phyloP scores from a whole-genome alignment of 2,329 filamentous ascomycete genomes.

The Verticillium klebahnii region DNA sequence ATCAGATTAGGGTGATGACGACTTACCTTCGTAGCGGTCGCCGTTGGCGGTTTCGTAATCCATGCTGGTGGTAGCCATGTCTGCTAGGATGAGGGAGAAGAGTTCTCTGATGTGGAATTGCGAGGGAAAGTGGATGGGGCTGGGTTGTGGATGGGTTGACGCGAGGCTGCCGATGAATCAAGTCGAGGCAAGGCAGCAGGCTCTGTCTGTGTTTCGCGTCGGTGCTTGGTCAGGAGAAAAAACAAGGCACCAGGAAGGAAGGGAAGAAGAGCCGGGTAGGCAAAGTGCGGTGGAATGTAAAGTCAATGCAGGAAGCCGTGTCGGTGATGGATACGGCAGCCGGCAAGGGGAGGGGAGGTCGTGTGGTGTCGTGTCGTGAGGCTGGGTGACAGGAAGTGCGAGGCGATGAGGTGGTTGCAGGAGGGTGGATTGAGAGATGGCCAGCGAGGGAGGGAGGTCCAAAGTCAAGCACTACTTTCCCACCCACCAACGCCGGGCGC shows the following conservation, averaged over 20 bases:
- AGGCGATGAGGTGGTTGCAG: conserved; percentile 1
- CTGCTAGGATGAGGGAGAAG: conserved; percentile 4
- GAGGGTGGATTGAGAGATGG: conserved; percentile 1
- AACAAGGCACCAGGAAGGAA: conserved; percentile 6
- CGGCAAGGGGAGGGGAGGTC: neutral
- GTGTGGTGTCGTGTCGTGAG: neutral
- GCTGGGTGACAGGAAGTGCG: neutral
- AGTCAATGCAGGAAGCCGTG: neutral
- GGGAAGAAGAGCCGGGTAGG: conserved; percentile 14
- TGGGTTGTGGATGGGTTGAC: conserved; percentile 6
- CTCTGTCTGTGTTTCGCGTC: neutral
- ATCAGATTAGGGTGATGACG: neutral
- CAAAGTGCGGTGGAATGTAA: neutral
- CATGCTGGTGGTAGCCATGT: conserved; percentile 63
- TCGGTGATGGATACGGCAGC: neutral
- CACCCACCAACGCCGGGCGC: neutral
- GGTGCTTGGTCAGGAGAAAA: neutral
- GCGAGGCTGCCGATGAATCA: neutral
- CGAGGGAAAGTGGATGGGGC: neutral
- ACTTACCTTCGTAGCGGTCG: conserved; percentile 61
- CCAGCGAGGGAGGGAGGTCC: conserved; percentile 3
- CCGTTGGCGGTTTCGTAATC: conserved; percentile 66
- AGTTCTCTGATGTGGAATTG: neutral
- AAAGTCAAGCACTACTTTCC: conserved; percentile 1
- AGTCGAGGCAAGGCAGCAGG: neutral